phyloP scores from a whole-genome alignment of 2,329 filamentous ascomycete genomes.

The Arthrobotrys megalospora region DNA sequence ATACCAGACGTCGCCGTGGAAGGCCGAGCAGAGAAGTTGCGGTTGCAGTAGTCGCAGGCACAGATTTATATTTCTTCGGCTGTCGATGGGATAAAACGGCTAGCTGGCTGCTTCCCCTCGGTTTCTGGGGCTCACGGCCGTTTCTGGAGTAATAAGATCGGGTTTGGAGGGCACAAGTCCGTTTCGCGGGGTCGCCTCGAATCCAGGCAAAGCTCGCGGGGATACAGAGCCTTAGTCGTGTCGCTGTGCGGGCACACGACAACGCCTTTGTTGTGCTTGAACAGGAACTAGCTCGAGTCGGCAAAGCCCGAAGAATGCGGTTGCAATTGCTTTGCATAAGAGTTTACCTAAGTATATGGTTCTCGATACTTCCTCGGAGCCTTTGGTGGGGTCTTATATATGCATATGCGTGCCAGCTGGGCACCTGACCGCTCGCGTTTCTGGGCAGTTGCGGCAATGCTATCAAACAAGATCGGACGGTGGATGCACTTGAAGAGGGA shows the following conservation, averaged over 20 bases:
- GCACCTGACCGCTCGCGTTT: conserved; percentile 12
- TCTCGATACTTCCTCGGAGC: background rate
- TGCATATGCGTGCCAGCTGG: background rate
- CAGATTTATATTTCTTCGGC: background rate
- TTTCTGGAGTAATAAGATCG: background rate
- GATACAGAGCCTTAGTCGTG: conserved; percentile 17
- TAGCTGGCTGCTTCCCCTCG: background rate
- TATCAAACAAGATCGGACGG: conserved; percentile 28
- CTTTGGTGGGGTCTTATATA: conserved; percentile 16
- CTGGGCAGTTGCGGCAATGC: conserved; percentile 21
- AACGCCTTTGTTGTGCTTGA: conserved; percentile 4
- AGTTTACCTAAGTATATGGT: background rate
- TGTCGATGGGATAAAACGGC: conserved; percentile 6
- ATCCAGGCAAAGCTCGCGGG: conserved; percentile 4
- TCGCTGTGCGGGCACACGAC: conserved; percentile 30
- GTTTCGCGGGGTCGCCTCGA: background rate
- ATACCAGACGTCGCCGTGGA: conserved; percentile 1
- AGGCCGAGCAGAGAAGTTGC: conserved; percentile 3
- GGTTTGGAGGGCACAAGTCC: background rate
- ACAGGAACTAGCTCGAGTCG: conserved; percentile 21
- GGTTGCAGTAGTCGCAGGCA: no score
- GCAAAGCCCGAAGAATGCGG: conserved; percentile 45
- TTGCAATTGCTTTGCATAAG: conserved; percentile 36
- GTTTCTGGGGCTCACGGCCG: background rate
- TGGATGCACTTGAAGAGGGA: conserved; percentile 43